Conservation (phyloP, 768 basidiomycete species). For the Aureoboletus auriporus region DNA sequence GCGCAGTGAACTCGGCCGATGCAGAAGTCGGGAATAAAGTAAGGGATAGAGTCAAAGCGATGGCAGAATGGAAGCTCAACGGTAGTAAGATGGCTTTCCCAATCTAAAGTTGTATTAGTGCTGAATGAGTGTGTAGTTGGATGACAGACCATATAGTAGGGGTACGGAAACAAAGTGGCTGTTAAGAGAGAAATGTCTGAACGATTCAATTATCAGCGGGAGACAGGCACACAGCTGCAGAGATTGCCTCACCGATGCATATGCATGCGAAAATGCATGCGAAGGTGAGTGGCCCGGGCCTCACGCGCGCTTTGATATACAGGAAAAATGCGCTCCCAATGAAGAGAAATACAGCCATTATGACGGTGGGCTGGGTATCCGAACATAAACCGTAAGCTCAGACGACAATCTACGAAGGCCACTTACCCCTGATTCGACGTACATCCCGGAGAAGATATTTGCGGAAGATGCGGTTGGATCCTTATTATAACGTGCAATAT, state of each 20-base stretch:
- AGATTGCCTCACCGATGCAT: slow-evolving; percentile 42
- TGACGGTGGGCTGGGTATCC: slow-evolving; percentile 46
- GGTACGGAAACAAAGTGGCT: slow-evolving; percentile 59
- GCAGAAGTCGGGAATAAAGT: slow-evolving; percentile 61
- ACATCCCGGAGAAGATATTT: slow-evolving; percentile 47
- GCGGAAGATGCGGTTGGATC: slow-evolving; percentile 35
- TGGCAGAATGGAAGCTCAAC: slow-evolving; percentile 51
- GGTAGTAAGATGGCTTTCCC: slow-evolving; percentile 55
- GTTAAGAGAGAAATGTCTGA: slow-evolving; percentile 58
- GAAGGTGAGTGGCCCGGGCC: slow-evolving; percentile 61
- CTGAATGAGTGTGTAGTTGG: neutral
- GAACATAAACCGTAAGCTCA: neutral
- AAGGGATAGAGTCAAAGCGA: slow-evolving; percentile 50
- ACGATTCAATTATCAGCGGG: neutral
- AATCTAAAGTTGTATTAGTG: slow-evolving; percentile 29
- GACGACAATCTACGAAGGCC: neutral
- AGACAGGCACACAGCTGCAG: neutral
- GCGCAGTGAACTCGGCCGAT: slow-evolving; percentile 53
- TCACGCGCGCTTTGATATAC: slow-evolving; percentile 54
- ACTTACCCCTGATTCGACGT: slow-evolving; percentile 48
- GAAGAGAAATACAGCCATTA: slow-evolving; percentile 61
- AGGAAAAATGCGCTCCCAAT: slow-evolving; percentile 53
- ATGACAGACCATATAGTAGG: slow-evolving; percentile 48
- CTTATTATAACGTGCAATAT: slow-evolving; percentile 46
- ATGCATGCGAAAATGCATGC: slow-evolving; percentile 58